Percentiles rank a stretch among this genome's conserved stretches.
phyloP scores from a whole-genome alignment of 345 rosid species.

The Mangifera indica region DNA sequence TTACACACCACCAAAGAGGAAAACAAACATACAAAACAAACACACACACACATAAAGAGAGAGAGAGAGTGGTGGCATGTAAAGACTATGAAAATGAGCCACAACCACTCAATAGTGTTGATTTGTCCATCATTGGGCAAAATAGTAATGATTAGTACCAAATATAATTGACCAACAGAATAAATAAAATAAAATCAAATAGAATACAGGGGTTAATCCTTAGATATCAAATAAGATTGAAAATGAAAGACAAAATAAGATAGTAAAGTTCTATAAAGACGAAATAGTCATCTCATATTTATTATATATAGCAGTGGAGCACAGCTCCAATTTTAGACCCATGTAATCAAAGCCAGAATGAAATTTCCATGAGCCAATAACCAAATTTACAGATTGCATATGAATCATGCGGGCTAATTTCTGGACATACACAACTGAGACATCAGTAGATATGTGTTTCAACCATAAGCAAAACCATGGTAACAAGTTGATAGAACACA shows the following conservation, averaged over 20 bases:
- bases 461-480: neutral
- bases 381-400: neutral
- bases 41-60: neutral
- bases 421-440: neutral
- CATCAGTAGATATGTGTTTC: neutral
- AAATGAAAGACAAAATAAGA: no score
- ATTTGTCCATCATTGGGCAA: conserved; percentile 19
- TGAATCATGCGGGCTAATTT: neutral
- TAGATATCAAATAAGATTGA: no score
- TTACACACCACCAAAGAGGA: conserved; percentile 9
- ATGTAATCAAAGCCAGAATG: no score
- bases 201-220: neutral
- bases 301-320: no score
- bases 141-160: neutral
- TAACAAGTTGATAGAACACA: neutral
- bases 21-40: neutral
- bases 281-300: no score
- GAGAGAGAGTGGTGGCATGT: neutral
- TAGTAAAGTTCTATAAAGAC: no score
- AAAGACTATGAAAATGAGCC: conserved; percentile 9
- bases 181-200: neutral
- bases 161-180: neutral
- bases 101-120: conserved; percentile 10
- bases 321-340: no score
- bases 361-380: neutral